Evolutionary conservation across 2,329 filamentous ascomycete species (phyloP), one percentile per base, ranked within the genome.

Genomic region (Pseudofabraea citricarpa): DNA sequence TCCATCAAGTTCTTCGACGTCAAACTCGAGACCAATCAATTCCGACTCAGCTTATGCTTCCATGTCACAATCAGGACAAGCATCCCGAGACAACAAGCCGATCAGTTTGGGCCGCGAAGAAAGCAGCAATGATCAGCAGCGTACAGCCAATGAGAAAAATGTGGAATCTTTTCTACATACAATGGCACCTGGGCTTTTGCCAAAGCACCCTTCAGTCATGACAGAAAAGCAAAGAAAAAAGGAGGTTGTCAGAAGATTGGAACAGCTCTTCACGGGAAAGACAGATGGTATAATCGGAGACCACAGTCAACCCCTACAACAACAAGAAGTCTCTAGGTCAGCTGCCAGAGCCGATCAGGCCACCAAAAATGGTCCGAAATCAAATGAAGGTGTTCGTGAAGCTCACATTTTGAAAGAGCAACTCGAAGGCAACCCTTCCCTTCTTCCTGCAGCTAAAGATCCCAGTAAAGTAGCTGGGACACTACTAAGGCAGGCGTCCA

Each of bases 181-280:
- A 39, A 89, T 90, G 5, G 85, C 85, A 0, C 74, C 81, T 49
- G 81, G 83, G 0, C 58, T 90, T 0, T 70, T 87, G 27, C 83
- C 85, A 0, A 74, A 75, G 9, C 72, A 75, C 33, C 68, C 73
- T 19, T 60, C 59, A 12, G 61, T 69, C 0, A 78, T 90, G 75
- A 81, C 81, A 0, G 87, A 91, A 12, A 82, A 79, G 51, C 76
- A 85, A 5, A 88, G 80, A 67, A 89, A 87, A 68, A 88, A 83
- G 58, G 58, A 90, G 16, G 83, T 91, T 0, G 88, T 91, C 2
- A 75, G 79, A 42, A 76, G 86, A 2, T 63, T 94, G 5, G 88
- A 94, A 56, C 85, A 90, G 50, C 72, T 94, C 2, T 94, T 93
- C 49, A 89, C 87, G 0, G 88, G 88, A 3, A 86, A 83, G 56